Evolutionary conservation across 2,329 filamentous ascomycete genomes (phyloP).

Genomic region (Thielaviopsis euricoi): DNA sequence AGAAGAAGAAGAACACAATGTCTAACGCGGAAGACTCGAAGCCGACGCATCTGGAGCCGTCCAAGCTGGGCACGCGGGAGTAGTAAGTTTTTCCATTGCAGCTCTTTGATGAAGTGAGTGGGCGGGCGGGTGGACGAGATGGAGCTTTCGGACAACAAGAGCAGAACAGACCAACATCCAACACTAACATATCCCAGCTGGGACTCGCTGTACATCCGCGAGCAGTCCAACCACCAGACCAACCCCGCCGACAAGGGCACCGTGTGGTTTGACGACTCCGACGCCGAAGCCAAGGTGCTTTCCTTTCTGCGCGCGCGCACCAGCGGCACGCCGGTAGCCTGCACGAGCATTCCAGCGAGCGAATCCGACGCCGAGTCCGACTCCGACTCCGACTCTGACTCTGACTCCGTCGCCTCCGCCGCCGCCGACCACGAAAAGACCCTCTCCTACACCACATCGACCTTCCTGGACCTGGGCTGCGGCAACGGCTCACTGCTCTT

Average conservation of each 20-base stretch:
- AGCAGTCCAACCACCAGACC: slow-evolving; percentile 53
- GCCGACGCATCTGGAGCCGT: slow-evolving; percentile 59
- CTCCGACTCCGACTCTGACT: slow-evolving; percentile 13
- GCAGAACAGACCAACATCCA: background rate
- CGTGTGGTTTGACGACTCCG: slow-evolving; percentile 90
- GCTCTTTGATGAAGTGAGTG: no score
- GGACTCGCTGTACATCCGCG: slow-evolving; percentile 56
- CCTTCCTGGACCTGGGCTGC: slow-evolving; percentile 76
- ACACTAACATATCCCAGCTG: slow-evolving; percentile 38
- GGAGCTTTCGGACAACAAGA: no score
- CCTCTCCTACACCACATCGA: slow-evolving; percentile 20
- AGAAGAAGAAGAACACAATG: no score
- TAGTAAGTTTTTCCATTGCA: slow-evolving; percentile 44
- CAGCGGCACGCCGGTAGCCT: background rate
- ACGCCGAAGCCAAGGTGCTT: slow-evolving; percentile 69
- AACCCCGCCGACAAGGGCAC: slow-evolving; percentile 71
- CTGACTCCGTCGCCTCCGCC: slow-evolving; percentile 13
- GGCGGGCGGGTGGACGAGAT: no score
- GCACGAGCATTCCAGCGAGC: background rate
- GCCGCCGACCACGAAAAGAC: slow-evolving; percentile 13
- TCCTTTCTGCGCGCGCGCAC: slow-evolving; percentile 36
- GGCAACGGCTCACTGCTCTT: slow-evolving; percentile 91
- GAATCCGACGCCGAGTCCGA: slow-evolving; percentile 16
- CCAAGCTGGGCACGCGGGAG: slow-evolving; percentile 69
- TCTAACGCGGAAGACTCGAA: slow-evolving; percentile 16